phyloP scores from a whole-genome alignment of 805 yeast species.

The Starmerella sirachaensis region DNA sequence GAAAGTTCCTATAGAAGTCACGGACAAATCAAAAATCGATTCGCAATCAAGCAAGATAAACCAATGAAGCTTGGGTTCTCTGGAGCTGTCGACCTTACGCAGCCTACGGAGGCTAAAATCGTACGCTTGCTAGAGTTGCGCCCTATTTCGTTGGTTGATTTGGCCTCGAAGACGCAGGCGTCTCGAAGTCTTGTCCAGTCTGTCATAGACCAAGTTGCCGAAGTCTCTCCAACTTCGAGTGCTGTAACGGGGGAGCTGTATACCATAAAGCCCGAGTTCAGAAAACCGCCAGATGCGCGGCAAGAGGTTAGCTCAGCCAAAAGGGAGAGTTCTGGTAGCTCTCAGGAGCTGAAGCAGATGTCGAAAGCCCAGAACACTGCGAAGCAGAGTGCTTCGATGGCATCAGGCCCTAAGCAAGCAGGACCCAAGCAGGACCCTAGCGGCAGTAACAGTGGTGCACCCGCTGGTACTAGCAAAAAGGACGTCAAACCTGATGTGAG shows the following conservation, averaged over 20 bases:
- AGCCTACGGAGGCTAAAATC: conserved; percentile 10
- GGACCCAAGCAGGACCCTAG: too few relatives aligned
- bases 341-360: too few relatives aligned
- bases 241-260: conserved; percentile 10
- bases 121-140: conserved; percentile 7
- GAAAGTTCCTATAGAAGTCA: conserved; percentile 1
- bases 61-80: conserved; percentile 2
- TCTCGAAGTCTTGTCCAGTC: conserved; percentile 8
- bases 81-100: conserved; percentile 4
- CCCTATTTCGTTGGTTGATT: conserved; percentile 5
- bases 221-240: too few relatives aligned
- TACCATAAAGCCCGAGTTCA: conserved; percentile 22
- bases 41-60: conserved; percentile 11
- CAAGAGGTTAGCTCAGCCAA: too few relatives aligned
- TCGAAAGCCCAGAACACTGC: too few relatives aligned
- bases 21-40: conserved; percentile 17
- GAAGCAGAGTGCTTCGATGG: too few relatives aligned
- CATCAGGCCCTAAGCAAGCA: too few relatives aligned
- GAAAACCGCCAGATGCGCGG: too few relatives aligned
- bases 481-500: too few relatives aligned
- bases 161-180: conserved; percentile 8
- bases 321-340: too few relatives aligned
- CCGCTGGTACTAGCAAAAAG: too few relatives aligned
- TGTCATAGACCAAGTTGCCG: conserved; percentile 6
- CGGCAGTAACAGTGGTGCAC: too few relatives aligned